Evolutionary conservation across 805 yeast species (phyloP).

Genomic region (Ogataea pignaliae): DNA sequence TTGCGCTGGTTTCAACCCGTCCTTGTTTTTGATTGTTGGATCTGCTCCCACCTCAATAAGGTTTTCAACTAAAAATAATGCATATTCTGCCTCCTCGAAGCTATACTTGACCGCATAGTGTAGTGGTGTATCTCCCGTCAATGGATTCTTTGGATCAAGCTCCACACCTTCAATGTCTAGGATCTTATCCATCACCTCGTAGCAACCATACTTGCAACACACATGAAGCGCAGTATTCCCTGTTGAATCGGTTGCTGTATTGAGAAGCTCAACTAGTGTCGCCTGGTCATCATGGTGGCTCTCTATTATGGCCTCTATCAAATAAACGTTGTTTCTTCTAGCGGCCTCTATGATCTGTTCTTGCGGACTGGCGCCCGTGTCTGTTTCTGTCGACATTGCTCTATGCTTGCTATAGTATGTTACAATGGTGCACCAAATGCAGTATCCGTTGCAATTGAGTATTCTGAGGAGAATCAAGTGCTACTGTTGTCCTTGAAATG

Average conservation of each 20-base stretch:
- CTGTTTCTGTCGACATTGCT: conserved; percentile 3
- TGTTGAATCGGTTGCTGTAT: conserved; percentile 66
- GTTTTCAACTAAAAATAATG: conserved; percentile 69
- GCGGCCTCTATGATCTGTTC: conserved; percentile 86
- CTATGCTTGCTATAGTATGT: not conserved
- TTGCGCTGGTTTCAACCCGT: conserved; percentile 72
- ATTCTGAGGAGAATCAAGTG: no score
- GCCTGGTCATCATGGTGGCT: conserved; percentile 29
- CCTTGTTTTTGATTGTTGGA: conserved; percentile 55
- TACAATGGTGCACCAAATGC: no score
- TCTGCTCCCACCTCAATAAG: conserved; percentile 91
- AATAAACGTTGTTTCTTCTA: conserved; percentile 81
- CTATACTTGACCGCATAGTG: conserved; percentile 81
- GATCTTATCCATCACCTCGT: conserved; percentile 77
- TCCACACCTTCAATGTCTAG: conserved; percentile 89
- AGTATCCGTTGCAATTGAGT: no score
- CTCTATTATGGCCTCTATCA: conserved; percentile 52
- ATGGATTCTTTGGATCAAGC: conserved; percentile 70
- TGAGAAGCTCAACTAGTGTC: conserved; percentile 48
- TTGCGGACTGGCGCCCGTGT: conserved; percentile 67
- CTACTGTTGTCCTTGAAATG: no score
- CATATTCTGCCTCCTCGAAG: conserved; percentile 79
- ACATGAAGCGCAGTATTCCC: conserved; percentile 81
- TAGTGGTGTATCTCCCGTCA: conserved; percentile 83
- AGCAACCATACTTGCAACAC: conserved; percentile 76